These are phyloP conservation scores for Lachnellula cervina DNA, from an alignment of 2,329 filamentous ascomycete genomes.

Conservation along the genomic window DNA sequence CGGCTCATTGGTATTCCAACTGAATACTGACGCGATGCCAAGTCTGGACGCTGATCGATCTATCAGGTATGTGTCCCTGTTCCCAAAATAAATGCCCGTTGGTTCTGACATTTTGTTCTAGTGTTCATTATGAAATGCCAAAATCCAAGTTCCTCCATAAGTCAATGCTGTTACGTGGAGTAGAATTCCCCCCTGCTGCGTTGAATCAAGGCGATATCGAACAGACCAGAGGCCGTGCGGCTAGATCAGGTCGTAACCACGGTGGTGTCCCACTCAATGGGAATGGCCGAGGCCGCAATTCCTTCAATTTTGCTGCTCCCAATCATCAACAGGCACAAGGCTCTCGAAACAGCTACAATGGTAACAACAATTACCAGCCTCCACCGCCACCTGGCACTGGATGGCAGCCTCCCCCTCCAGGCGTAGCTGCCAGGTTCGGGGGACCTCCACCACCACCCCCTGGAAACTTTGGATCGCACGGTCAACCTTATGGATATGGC, in stretches of 20 bases:
- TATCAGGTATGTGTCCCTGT: conserved; percentile 58
- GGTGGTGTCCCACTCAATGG: conserved; percentile 60
- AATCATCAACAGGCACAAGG: conserved; percentile 19
- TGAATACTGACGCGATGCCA: conserved; percentile 67
- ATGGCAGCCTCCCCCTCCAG: conserved; percentile 44
- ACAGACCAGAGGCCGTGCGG: conserved; percentile 60
- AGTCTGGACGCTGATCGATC: conserved; percentile 80
- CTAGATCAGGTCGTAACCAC: conserved; percentile 61
- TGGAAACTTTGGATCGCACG: conserved; percentile 24
- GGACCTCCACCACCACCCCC: conserved; percentile 44
- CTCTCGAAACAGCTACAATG: conserved; percentile 19
- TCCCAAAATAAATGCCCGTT: neutral
- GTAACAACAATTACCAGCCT: conserved; percentile 18
- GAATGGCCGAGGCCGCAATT: conserved; percentile 42
- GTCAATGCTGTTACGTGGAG: conserved; percentile 86
- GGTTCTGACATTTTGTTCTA: conserved; percentile 36
- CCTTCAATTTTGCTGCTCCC: conserved; percentile 48
- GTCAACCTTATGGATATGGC: conserved; percentile 15
- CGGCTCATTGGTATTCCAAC: conserved; percentile 70
- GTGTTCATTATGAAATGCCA: conserved; percentile 83
- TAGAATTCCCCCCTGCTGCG: conserved; percentile 65
- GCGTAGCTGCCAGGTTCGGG: conserved; percentile 38
- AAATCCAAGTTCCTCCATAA: conserved; percentile 71
- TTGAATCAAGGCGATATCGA: conserved; percentile 75
- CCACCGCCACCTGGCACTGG: conserved; percentile 23